A percentile compares a stretch with the other conserved stretches of the same genome.
Conservation (phyloP, 169 alveolate species). For the Miamiensis avidus region DNA sequence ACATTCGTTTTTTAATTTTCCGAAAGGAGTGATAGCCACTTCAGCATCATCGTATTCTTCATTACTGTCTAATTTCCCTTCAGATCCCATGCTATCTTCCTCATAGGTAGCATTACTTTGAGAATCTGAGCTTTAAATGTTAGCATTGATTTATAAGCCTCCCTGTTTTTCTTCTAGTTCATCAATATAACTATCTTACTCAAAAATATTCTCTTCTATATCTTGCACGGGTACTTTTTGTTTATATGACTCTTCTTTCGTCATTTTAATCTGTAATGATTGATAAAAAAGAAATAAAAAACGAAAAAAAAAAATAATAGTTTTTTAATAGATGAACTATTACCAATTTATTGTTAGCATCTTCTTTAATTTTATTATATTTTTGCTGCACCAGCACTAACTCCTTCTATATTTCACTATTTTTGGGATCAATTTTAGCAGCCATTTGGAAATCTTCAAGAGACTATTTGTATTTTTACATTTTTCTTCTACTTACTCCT, state of each 20-base stretch:
- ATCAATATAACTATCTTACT: neutral
- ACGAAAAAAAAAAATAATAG: too few species aligned
- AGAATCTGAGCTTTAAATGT: neutral
- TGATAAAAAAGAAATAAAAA: too few species aligned
- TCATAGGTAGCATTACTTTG: neutral
- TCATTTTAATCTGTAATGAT: neutral
- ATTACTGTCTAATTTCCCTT: neutral
- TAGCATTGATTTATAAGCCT: too few species aligned
- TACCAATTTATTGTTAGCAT: neutral
- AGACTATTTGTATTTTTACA: neutral
- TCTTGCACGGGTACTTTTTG: neutral
- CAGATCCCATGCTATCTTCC: neutral
- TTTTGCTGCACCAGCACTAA: neutral
- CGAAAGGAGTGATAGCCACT: neutral
- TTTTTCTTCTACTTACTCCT: neutral
- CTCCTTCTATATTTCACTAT: neutral
- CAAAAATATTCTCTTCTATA: neutral
- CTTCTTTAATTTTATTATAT: neutral
- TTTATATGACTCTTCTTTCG: neutral
- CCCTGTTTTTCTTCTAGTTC: neutral
- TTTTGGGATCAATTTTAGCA: neutral
- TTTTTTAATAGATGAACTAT: too few species aligned
- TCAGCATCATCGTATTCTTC: neutral
- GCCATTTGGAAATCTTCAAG: neutral
- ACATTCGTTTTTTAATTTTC: neutral